Evolutionary conservation across 768 basidiomycete species (phyloP).

Genomic region (Xerocomellus amylosporus): DNA sequence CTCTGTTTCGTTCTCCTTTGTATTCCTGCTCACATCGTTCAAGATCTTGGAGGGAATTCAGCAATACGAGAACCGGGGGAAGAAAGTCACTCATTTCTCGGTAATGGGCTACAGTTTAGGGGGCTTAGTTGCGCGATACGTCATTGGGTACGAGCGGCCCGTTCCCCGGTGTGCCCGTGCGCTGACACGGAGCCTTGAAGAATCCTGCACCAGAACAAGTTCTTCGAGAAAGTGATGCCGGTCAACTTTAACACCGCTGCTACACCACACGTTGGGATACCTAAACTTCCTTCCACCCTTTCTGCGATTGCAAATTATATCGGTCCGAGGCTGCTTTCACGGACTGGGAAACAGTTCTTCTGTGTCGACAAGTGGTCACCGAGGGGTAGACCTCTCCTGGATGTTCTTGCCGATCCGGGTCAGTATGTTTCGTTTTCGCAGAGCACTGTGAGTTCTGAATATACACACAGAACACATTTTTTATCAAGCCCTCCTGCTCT

Average conservation of each 20-base stretch:
- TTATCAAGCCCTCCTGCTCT: slow-evolving; percentile 64
- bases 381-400: slow-evolving; percentile 62
- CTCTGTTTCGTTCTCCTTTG: background rate
- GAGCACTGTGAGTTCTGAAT: background rate
- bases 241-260: slow-evolving; percentile 83
- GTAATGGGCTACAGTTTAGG: slow-evolving; percentile 79
- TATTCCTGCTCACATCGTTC: slow-evolving; percentile 1
- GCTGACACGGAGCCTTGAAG: slow-evolving; percentile 32
- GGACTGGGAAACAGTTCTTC: slow-evolving; percentile 81
- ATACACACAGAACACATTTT: slow-evolving; percentile 62
- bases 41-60: slow-evolving; percentile 59
- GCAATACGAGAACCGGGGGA: slow-evolving; percentile 50
- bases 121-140: slow-evolving; percentile 77
- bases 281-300: slow-evolving; percentile 56
- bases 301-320: slow-evolving; percentile 52
- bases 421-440: slow-evolving; percentile 11
- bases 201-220: slow-evolving; percentile 60
- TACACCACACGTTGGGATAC: slow-evolving; percentile 80
- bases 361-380: slow-evolving; percentile 70
- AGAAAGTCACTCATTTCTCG: slow-evolving; percentile 65
- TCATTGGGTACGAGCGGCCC: slow-evolving; percentile 55
- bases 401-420: slow-evolving; percentile 82
- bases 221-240: slow-evolving; percentile 69
- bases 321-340: slow-evolving; percentile 67
- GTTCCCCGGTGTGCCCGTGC: background rate